These are phyloP conservation scores for Trypanosoma caninum DNA, from an alignment of 208 protist species.

Conservation along the genomic window DNA sequence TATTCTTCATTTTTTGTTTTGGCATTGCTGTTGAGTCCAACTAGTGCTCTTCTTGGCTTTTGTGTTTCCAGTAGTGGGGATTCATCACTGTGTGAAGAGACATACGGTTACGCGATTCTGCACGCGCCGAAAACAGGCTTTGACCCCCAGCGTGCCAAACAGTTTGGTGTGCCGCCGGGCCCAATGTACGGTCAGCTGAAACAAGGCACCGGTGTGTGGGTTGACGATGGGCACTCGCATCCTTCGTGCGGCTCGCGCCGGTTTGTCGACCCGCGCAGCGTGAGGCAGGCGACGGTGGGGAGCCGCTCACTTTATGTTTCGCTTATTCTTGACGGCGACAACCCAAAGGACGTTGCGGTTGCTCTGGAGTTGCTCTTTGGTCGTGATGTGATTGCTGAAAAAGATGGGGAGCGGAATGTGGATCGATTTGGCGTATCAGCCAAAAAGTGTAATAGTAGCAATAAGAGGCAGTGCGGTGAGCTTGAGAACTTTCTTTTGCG, in stretches of 20 bases:
- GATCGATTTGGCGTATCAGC: neutral
- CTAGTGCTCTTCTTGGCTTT: slow-evolving; percentile 25
- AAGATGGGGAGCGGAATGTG: neutral
- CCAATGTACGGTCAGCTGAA: slow-evolving; percentile 74
- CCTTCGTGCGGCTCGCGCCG: neutral
- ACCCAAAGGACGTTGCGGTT: slow-evolving; percentile 31
- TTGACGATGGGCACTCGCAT: slow-evolving; percentile 7
- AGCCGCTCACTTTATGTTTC: slow-evolving; percentile 59
- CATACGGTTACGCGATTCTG: slow-evolving; percentile 65
- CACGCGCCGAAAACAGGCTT: slow-evolving; percentile 44
- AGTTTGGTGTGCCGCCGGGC: slow-evolving; percentile 55
- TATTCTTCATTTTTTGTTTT: slow-evolving; percentile 13
- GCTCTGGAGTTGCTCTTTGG: slow-evolving; percentile 45
- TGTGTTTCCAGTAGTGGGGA: slow-evolving; percentile 1
- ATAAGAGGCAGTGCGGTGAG: neutral
- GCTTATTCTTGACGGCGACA: slow-evolving; percentile 72
- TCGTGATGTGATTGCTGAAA: neutral
- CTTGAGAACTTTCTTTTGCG: slow-evolving; percentile 8
- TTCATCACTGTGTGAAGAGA: slow-evolving; percentile 1
- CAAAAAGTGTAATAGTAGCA: too few relatives aligned
- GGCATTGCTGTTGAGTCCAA: slow-evolving; percentile 18
- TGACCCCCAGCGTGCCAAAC: slow-evolving; percentile 46
- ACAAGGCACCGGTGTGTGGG: slow-evolving; percentile 41
- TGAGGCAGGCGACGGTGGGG: slow-evolving; percentile 45
- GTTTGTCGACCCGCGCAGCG: slow-evolving; percentile 52